phyloP scores from a whole-genome alignment of 257 asterid species.

The Handroanthus guayacan region DNA sequence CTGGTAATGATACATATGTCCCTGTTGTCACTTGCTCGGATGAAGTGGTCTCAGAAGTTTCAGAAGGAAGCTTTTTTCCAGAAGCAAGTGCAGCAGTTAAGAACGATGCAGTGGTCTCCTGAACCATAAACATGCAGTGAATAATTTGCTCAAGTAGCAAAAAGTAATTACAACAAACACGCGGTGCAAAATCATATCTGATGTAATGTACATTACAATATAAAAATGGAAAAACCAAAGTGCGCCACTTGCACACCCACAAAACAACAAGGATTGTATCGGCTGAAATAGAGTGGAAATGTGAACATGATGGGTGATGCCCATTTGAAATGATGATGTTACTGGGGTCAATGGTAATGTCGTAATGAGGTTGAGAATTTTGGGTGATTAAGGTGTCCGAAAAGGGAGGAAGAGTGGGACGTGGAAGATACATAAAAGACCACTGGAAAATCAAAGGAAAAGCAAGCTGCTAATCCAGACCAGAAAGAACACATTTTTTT shows the following conservation, averaged over 20 bases:
- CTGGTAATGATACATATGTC: conserved; percentile 44
- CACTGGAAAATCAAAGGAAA: conserved; percentile 8
- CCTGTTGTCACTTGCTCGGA: conserved; percentile 57
- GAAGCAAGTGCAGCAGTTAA: conserved; percentile 84
- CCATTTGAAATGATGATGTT: conserved; percentile 22
- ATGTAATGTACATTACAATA: conserved; percentile 10
- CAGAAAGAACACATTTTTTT: not conserved
- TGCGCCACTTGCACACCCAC: not conserved
- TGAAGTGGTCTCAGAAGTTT: conserved; percentile 48
- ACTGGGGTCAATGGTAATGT: conserved; percentile 1
- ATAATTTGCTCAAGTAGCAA: conserved; percentile 1
- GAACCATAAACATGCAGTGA: conserved; percentile 36
- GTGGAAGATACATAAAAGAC: not conserved
- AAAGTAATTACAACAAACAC: not conserved
- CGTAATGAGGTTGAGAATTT: not conserved
- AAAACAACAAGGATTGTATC: not conserved
- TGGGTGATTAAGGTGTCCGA: not conserved
- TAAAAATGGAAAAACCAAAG: conserved; percentile 8
- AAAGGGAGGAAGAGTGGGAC: not conserved
- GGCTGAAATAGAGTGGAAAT: not conserved
- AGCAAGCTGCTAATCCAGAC: conserved; percentile 23
- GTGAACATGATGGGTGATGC: not conserved
- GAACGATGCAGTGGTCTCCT: conserved; percentile 88
- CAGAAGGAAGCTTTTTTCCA: conserved; percentile 51
- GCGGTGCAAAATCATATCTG: conserved; percentile 6